Evolutionary conservation across 2,329 filamentous ascomycete species (phyloP).

Genomic region (Stromatinia cepivora): DNA sequence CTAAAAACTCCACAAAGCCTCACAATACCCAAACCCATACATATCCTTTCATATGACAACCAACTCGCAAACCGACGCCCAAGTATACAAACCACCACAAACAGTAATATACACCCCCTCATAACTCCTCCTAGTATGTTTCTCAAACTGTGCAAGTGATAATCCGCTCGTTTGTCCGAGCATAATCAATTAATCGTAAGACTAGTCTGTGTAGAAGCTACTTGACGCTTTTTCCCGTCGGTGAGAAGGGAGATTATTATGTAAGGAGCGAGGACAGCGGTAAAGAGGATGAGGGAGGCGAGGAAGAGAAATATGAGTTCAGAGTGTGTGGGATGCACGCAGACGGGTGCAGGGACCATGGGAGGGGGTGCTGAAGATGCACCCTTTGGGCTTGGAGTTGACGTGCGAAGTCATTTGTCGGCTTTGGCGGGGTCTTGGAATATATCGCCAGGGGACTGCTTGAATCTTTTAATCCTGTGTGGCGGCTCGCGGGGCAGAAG

Average conservation of each 20-base stretch:
- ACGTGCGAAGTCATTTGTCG: background rate
- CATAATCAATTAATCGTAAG: background rate
- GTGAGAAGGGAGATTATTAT: constrained; percentile 4
- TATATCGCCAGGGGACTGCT: background rate
- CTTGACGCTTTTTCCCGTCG: background rate
- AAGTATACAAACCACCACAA: background rate
- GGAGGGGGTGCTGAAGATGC: background rate
- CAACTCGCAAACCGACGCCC: background rate
- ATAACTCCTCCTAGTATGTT: background rate
- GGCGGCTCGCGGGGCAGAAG: background rate
- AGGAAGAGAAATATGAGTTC: background rate
- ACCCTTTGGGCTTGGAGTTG: background rate
- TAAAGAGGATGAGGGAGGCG: background rate
- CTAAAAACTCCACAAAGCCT: background rate
- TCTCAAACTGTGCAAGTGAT: constrained; percentile 1
- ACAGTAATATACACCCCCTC: background rate
- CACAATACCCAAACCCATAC: constrained; percentile 1
- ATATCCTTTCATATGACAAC: constrained; percentile 13
- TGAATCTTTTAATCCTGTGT: background rate
- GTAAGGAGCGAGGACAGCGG: background rate
- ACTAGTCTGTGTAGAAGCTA: background rate
- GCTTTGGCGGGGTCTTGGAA: background rate
- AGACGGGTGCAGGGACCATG: background rate
- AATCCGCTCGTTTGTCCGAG: background rate
- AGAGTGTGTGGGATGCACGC: too few relatives aligned